Conservation (phyloP, 192 early-diverging fungal genomes). For the Coemansia sp. region DNA sequence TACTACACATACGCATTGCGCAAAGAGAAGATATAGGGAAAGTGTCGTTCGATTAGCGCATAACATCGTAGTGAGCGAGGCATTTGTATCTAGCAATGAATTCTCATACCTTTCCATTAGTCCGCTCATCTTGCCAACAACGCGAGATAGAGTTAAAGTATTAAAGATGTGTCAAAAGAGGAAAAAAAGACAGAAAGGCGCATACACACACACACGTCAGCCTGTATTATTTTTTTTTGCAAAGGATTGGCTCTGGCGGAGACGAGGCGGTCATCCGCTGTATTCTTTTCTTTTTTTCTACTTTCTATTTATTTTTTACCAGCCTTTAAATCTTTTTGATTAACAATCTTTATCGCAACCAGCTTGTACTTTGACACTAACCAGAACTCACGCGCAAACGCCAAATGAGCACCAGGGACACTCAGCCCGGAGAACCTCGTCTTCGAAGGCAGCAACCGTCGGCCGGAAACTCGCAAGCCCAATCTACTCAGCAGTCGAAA, state of each 20-base stretch:
- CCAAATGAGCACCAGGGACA: conserved; percentile 20
- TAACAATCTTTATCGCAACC: not conserved
- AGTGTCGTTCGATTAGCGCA: not conserved
- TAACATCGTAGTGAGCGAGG: not conserved
- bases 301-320: not conserved
- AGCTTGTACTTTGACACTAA: conserved; percentile 3
- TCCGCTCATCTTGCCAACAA: conserved; percentile 26
- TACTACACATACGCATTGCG: not conserved
- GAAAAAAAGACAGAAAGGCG: not conserved
- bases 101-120: conserved; percentile 28
- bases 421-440: conserved; percentile 11
- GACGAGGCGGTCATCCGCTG: not conserved
- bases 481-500: conserved; percentile 10
- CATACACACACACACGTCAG: too few relatives aligned
- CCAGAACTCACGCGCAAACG: not conserved
- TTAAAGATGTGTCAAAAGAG: not conserved
- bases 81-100: not conserved
- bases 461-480: conserved; percentile 1
- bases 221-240: too few relatives aligned
- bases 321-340: not conserved
- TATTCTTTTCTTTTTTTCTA: not conserved
- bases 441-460: conserved; percentile 21
- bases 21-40: not conserved
- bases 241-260: not conserved
- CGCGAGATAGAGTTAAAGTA: not conserved